Conservation (phyloP, 2,329 filamentous ascomycete genomes). For the Phaeosphaeriaceae sp. region DNA sequence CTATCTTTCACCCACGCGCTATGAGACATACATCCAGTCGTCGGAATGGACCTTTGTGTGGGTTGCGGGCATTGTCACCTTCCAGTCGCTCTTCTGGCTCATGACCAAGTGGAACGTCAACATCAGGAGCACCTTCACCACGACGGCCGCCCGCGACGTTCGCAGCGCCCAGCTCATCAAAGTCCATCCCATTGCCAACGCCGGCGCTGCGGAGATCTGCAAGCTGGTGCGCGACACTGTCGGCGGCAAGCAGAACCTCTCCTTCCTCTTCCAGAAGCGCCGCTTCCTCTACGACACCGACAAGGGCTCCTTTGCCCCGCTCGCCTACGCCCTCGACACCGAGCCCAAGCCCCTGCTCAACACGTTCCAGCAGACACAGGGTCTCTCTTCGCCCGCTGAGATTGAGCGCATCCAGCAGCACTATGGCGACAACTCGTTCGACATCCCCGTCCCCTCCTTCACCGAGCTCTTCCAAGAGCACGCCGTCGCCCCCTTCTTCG, state of each 20-base stretch:
- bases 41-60: conserved; percentile 98
- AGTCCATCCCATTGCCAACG: conserved; percentile 87
- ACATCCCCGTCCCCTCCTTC: conserved; percentile 96
- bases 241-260: conserved; percentile 76
- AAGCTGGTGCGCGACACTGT: conserved; percentile 77
- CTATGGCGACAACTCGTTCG: conserved; percentile 95
- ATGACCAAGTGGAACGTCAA: conserved; percentile 98
- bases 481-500: conserved; percentile 97
- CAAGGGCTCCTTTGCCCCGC: conserved; percentile 77
- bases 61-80: conserved; percentile 83
- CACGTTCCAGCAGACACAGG: conserved; percentile 79
- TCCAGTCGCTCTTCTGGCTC: conserved; percentile 89
- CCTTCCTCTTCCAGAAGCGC: conserved; percentile 97
- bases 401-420: conserved; percentile 83
- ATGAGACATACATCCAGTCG: conserved; percentile 90
- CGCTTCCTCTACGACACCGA: conserved; percentile 84
- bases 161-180: conserved; percentile 86
- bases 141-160: conserved; percentile 72
- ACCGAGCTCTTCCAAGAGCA: conserved; percentile 97
- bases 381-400: conserved; percentile 76
- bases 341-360: conserved; percentile 82
- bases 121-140: conserved; percentile 80
- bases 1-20: conserved; percentile 82
- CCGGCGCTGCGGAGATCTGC: conserved; percentile 88
- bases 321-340: conserved; percentile 82